phyloP scores from a whole-genome alignment of 371 early-diverging fungal species.

The Actinomucor elegans region DNA sequence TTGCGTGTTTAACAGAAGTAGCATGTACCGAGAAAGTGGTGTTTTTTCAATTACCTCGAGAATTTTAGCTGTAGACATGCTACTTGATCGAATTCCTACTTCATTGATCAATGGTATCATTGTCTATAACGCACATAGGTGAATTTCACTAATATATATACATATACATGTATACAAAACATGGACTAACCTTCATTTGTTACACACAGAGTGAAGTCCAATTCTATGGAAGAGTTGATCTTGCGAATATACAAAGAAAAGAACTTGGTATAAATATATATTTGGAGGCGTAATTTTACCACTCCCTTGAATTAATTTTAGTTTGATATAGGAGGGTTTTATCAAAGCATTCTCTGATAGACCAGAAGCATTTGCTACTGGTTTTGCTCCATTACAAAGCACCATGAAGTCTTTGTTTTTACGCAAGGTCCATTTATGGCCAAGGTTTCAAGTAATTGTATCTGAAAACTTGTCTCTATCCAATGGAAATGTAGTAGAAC shows the following conservation, averaged over 20 bases:
- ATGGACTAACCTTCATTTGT: too few relatives aligned
- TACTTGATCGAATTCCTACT: slow-evolving; percentile 77
- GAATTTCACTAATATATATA: neutral
- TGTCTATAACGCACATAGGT: slow-evolving; percentile 78
- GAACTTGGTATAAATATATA: slow-evolving; percentile 58
- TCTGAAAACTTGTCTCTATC: slow-evolving; percentile 58
- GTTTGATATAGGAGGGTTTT: slow-evolving; percentile 81
- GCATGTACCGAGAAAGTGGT: slow-evolving; percentile 85
- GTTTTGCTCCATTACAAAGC: slow-evolving; percentile 87
- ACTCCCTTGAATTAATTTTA: neutral
- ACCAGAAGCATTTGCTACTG: slow-evolving; percentile 73
- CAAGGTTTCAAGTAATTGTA: slow-evolving; percentile 80
- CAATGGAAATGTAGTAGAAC: slow-evolving; percentile 71
- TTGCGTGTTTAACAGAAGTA: slow-evolving; percentile 36
- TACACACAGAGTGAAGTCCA: slow-evolving; percentile 61
- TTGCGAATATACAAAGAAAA: slow-evolving; percentile 76
- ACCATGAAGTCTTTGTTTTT: slow-evolving; percentile 78
- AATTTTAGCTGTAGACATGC: slow-evolving; percentile 93
- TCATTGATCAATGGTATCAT: slow-evolving; percentile 85
- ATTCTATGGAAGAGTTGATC: slow-evolving; percentile 88
- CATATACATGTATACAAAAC: too few relatives aligned
- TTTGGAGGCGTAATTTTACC: too few relatives aligned
- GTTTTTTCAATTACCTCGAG: slow-evolving; percentile 87
- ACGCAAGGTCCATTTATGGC: slow-evolving; percentile 88
- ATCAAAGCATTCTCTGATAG: slow-evolving; percentile 94